These are phyloP conservation scores for Helianthus tuberosus DNA, from an alignment of 129 eudicot species.

Conservation along the genomic window DNA sequence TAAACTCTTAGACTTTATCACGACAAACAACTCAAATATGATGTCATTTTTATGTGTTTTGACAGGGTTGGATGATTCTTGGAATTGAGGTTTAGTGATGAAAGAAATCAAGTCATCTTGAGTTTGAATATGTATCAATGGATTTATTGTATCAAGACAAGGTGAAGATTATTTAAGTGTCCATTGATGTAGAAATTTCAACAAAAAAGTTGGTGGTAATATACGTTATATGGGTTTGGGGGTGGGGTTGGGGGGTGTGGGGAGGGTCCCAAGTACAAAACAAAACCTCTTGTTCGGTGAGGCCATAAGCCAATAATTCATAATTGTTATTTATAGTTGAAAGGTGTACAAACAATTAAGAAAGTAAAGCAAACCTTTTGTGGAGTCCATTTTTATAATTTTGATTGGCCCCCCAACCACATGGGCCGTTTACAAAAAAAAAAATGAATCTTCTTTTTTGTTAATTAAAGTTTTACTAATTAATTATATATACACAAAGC, in stretches of 20 bases:
- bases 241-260: neutral
- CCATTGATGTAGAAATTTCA: slow-evolving; percentile 28
- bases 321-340: slow-evolving; percentile 50
- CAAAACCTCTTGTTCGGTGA: slow-evolving; percentile 36
- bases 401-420: slow-evolving; percentile 82
- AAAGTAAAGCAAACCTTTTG: slow-evolving; percentile 50
- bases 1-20: slow-evolving; percentile 13
- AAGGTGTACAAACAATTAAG: slow-evolving; percentile 60
- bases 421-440: slow-evolving; percentile 79
- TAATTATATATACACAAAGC: slow-evolving; percentile 21
- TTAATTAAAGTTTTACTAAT: slow-evolving; percentile 22
- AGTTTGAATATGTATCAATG: slow-evolving; percentile 9
- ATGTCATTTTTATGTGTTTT: neutral
- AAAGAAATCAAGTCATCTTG: slow-evolving; percentile 11
- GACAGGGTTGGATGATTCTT: neutral
- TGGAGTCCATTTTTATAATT: slow-evolving; percentile 63
- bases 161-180: slow-evolving; percentile 15
- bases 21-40: neutral
- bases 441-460: slow-evolving; percentile 34
- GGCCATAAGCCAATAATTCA: slow-evolving; percentile 58
- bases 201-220: slow-evolving; percentile 34
- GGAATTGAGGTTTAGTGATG: neutral
- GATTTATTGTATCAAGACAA: neutral
- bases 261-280: neutral
- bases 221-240: neutral